A percentile compares a stretch with the other conserved stretches of the same genome.
These are phyloP conservation scores for Prunella vulgaris DNA, from an alignment of 257 asterid species.

Conservation along the genomic window DNA sequence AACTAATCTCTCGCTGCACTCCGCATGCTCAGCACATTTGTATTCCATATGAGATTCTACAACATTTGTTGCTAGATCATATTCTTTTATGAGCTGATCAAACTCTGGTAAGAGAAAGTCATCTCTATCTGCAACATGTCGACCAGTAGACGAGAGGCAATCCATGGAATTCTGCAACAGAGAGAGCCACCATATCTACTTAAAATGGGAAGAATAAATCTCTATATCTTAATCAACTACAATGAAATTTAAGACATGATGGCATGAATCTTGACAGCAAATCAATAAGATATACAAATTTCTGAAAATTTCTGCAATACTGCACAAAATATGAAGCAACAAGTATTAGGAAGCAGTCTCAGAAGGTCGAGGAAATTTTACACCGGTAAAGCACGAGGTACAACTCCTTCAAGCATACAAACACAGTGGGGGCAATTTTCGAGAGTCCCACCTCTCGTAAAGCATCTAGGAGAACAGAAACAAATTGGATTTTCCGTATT, in stretches of 20 bases:
- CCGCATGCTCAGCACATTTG: constrained; percentile 30
- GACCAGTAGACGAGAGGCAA: constrained; percentile 32
- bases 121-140: constrained; percentile 35
- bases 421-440: constrained; percentile 33
- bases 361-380: no score
- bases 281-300: not conserved
- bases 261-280: not conserved
- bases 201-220: not conserved
- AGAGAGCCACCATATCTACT: not conserved
- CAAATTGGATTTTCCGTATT: constrained; percentile 58
- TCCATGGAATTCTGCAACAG: constrained; percentile 33
- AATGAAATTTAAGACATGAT: not conserved
- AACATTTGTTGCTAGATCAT: constrained; percentile 22
- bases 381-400: constrained; percentile 86
- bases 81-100: constrained; percentile 41
- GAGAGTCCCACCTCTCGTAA: constrained; percentile 41
- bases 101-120: constrained; percentile 49
- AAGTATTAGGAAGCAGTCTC: no score
- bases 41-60: constrained; percentile 15
- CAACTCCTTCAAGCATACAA: constrained; percentile 85
- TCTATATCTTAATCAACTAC: not conserved
- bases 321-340: no score
- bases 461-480: constrained; percentile 57
- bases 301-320: not conserved
- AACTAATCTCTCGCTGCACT: constrained; percentile 45